A percentile compares a stretch with the other conserved stretches of the same genome.
These are phyloP conservation scores for Austroboletus novae-zelandiae DNA, from an alignment of 1,284 basidiomycete species.

Conservation along the genomic window DNA sequence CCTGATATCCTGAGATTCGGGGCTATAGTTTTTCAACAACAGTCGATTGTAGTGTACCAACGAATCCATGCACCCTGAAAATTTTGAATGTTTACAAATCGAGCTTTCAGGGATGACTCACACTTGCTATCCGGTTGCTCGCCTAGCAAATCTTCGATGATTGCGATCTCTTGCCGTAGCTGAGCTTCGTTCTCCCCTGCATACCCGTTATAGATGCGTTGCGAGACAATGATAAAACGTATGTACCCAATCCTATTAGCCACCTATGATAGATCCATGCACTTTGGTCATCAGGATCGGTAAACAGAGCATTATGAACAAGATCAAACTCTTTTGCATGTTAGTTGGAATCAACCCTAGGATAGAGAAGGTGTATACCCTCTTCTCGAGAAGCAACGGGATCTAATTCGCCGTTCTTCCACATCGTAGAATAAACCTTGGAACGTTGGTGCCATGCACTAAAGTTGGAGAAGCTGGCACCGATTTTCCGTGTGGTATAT, in stretches of 20 bases:
- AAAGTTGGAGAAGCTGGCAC: constrained; percentile 95
- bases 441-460: constrained; percentile 98
- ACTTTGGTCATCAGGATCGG: constrained; percentile 94
- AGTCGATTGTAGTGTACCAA: constrained; percentile 79
- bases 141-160: constrained; percentile 84
- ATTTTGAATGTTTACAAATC: background rate
- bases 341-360: background rate
- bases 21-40: constrained; percentile 45
- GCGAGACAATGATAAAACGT: constrained; percentile 11
- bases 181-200: constrained; percentile 55
- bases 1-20: constrained; percentile 38
- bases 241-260: constrained; percentile 76
- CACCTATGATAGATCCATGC: constrained; percentile 99
- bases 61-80: constrained; percentile 88
- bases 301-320: constrained; percentile 93
- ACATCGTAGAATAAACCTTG: constrained; percentile 72
- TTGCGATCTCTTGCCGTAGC: constrained; percentile 74
- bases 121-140: constrained; percentile 95
- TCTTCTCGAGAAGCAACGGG: constrained; percentile 56
- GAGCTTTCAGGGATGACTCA: constrained; percentile 37
- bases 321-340: constrained; percentile 78
- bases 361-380: constrained; percentile 43
- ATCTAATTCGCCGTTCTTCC: constrained; percentile 57
- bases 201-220: background rate
- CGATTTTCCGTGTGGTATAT: constrained; percentile 90